phyloP scores from a whole-genome alignment of 1,284 basidiomycete species.

The Fistulinella staudtii region DNA sequence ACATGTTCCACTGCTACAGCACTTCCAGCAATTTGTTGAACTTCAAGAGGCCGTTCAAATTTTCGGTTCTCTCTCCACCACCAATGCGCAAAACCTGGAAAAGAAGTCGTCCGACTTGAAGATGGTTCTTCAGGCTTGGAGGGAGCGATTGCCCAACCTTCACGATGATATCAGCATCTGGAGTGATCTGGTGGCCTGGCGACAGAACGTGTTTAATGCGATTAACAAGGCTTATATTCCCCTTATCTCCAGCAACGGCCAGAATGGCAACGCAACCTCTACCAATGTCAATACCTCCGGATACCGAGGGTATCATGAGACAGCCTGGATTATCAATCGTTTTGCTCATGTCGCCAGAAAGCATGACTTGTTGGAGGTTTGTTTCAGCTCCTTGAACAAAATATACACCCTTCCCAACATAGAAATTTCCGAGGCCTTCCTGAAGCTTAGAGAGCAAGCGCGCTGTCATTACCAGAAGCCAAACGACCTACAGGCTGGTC shows the following conservation, averaged over 20 bases:
- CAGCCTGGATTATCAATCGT: slow-evolving; percentile 99
- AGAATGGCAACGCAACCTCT: slow-evolving; percentile 45
- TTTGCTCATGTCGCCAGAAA: slow-evolving; percentile 99
- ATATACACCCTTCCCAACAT: slow-evolving; percentile 99
- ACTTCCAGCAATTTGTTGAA: slow-evolving; percentile 99
- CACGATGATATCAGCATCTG: slow-evolving; percentile 99
- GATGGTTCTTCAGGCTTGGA: slow-evolving; percentile 94
- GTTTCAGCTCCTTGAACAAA: slow-evolving; percentile 92
- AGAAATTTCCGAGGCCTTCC: slow-evolving; percentile 99
- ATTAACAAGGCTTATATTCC: slow-evolving; percentile 98
- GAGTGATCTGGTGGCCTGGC: slow-evolving; percentile 98
- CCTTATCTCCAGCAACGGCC: slow-evolving; percentile 61
- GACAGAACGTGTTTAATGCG: slow-evolving; percentile 90
- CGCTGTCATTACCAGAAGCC: slow-evolving; percentile 97
- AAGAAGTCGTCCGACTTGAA: slow-evolving; percentile 95
- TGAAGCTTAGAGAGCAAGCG: slow-evolving; percentile 99
- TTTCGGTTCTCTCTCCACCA: slow-evolving; percentile 86
- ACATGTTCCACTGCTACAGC: slow-evolving; percentile 92
- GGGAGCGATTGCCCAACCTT: slow-evolving; percentile 92
- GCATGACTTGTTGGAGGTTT: slow-evolving; percentile 95
- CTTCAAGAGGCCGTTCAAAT: slow-evolving; percentile 95
- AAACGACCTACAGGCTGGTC: slow-evolving; percentile 87
- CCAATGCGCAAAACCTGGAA: slow-evolving; percentile 88
- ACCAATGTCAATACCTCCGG: slow-evolving; percentile 82
- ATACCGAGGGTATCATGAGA: slow-evolving; percentile 99